A percentile compares a stretch with the other conserved stretches of the same genome.
Evolutionary conservation across 2,329 filamentous ascomycete species (phyloP).

Genomic region (Nothophaeocryptopus gaeumannii): DNA sequence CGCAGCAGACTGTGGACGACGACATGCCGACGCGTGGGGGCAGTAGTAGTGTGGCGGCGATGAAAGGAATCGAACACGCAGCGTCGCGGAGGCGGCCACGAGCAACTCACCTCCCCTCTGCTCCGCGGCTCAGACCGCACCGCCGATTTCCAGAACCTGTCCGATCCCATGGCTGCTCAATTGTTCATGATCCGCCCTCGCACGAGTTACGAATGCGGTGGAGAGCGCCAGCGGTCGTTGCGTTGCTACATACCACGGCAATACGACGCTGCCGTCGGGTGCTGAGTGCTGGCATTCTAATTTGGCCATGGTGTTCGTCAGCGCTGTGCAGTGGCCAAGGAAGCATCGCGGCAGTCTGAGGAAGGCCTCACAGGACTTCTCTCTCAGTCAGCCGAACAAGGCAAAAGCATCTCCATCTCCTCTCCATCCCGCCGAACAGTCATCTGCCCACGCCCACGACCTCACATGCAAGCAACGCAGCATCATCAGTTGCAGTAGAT

Average conservation of each 20-base stretch:
- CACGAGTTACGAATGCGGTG: background rate
- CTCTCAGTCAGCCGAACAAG: background rate
- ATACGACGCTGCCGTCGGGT: background rate
- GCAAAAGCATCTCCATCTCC: no score
- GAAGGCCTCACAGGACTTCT: background rate
- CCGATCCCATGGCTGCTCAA: constrained; percentile 5
- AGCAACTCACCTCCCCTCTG: background rate
- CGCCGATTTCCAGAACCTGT: constrained; percentile 3
- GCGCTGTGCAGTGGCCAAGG: constrained; percentile 3
- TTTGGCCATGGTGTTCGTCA: constrained; percentile 10
- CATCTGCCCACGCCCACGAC: constrained; percentile 10
- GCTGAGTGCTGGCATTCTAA: constrained; percentile 9
- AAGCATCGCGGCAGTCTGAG: background rate
- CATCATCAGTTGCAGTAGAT: constrained; percentile 5
- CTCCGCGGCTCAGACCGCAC: background rate
- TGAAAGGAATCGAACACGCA: background rate
- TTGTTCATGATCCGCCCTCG: constrained; percentile 1
- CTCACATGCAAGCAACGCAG: background rate
- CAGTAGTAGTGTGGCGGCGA: background rate
- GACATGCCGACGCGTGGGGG: background rate
- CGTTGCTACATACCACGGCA: constrained; percentile 7
- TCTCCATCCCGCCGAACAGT: background rate
- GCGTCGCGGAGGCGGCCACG: constrained; percentile 4
- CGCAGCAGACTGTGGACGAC: no score
- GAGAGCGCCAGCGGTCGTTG: constrained; percentile 4